Conservation (phyloP, 2,329 filamentous ascomycete species). For the Ophiostoma quercus region DNA sequence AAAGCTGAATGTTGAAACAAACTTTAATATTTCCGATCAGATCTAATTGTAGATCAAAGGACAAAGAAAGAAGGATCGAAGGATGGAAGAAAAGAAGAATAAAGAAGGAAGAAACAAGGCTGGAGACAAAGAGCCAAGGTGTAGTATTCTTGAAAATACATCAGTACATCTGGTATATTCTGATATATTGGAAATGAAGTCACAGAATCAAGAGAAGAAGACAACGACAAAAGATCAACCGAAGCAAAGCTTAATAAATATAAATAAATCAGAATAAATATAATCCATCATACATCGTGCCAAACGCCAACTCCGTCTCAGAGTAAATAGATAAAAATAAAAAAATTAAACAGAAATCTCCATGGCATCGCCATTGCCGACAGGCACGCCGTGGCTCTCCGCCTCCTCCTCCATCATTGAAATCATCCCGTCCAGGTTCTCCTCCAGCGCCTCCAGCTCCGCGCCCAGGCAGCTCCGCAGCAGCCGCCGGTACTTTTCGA, state of each 20-base stretch:
- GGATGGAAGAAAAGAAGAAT: not conserved
- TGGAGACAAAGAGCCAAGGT: not conserved
- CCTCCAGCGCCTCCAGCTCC: slow-evolving; percentile 63
- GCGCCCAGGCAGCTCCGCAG: slow-evolving; percentile 64
- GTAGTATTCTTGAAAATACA: too few relatives aligned
- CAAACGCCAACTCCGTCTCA: slow-evolving; percentile 1
- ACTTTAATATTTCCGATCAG: not conserved
- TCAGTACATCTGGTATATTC: not conserved
- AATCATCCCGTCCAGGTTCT: slow-evolving; percentile 56
- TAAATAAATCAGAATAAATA: not conserved
- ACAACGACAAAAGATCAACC: not conserved
- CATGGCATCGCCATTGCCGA: slow-evolving; percentile 21
- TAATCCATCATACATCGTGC: slow-evolving; percentile 8
- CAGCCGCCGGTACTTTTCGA: slow-evolving; percentile 66
- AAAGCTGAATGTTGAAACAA: not conserved
- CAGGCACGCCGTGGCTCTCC: slow-evolving; percentile 32
- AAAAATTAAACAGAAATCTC: slow-evolving; percentile 20
- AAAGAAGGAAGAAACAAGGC: not conserved
- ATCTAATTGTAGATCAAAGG: not conserved
- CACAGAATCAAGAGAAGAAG: not conserved
- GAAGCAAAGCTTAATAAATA: not conserved
- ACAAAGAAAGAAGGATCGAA: not conserved
- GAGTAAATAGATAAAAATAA: not conserved
- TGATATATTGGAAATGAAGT: too few relatives aligned
- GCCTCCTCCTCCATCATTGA: slow-evolving; percentile 59